These are phyloP conservation scores for Globisporangium lucens DNA, from an alignment of 352 stramenopile genomes.

Conservation along the genomic window DNA sequence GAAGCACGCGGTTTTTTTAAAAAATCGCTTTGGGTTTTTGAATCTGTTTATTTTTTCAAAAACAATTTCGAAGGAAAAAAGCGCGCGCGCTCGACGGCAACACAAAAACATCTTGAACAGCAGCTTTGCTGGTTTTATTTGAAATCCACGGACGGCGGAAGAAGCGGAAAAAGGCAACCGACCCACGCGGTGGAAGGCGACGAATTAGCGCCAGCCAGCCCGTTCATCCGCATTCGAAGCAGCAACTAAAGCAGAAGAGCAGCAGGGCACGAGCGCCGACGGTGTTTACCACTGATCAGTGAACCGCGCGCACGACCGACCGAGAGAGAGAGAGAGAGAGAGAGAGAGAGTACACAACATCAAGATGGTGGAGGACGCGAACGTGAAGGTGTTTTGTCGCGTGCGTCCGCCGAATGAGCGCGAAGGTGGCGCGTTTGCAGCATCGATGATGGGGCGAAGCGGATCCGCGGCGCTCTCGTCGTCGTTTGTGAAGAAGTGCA, in stretches of 20 bases:
- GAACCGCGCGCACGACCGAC: no score
- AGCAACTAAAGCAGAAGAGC: neutral
- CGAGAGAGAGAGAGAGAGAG: neutral
- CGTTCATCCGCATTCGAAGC: neutral
- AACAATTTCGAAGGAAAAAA: neutral
- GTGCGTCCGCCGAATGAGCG: conserved; percentile 79
- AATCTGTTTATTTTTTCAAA: neutral
- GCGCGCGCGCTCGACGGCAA: no score
- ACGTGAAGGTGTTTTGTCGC: conserved; percentile 87
- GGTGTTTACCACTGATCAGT: no score
- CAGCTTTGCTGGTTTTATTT: neutral
- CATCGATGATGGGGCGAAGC: neutral
- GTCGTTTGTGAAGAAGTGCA: conserved; percentile 60
- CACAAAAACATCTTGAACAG: neutral
- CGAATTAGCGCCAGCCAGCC: neutral
- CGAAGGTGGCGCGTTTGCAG: conserved; percentile 38
- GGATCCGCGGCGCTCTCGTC: conserved; percentile 6
- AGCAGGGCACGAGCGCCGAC: neutral
- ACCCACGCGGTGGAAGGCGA: neutral
- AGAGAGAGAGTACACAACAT: conserved; percentile 22
- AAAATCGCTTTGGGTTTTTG: neutral
- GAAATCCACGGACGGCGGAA: neutral
- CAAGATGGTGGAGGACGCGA: conserved; percentile 48
- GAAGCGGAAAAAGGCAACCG: neutral
- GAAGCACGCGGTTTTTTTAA: neutral